These are phyloP conservation scores for Cryptococcus hybrid DNA, from an alignment of 1,284 basidiomycete genomes.

Conservation along the genomic window DNA sequence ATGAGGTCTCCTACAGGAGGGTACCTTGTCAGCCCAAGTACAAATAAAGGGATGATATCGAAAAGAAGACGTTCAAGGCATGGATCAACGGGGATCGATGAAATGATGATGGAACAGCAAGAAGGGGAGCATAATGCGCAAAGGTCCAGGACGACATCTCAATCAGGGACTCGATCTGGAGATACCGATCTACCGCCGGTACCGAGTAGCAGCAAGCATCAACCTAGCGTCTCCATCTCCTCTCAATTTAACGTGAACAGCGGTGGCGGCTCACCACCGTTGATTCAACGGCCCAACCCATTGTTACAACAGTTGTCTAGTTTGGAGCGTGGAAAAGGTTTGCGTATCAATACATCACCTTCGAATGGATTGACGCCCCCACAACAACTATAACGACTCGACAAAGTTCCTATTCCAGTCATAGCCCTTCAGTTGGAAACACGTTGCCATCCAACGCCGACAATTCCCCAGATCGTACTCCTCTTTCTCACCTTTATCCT, in stretches of 20 bases:
- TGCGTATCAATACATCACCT: conserved; percentile 11
- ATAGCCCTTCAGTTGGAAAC: conserved; percentile 1
- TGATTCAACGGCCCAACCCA: background rate
- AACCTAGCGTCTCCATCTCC: conserved; percentile 22
- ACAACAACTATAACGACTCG: no score
- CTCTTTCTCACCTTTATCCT: conserved; percentile 25
- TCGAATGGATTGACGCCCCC: conserved; percentile 18
- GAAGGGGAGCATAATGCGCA: background rate
- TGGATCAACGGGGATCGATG: conserved; percentile 2
- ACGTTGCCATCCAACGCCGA: conserved; percentile 5
- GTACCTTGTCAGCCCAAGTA: conserved; percentile 32
- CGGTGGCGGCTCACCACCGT: conserved; percentile 1
- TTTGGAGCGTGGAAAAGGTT: background rate
- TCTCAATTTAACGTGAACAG: conserved; percentile 3
- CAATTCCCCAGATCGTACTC: conserved; percentile 1
- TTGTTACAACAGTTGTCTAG: background rate
- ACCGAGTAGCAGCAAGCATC: conserved; percentile 11
- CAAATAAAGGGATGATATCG: conserved; percentile 36
- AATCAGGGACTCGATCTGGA: conserved; percentile 37
- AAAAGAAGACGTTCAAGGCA: conserved; percentile 32
- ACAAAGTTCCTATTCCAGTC: no score
- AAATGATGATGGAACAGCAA: background rate
- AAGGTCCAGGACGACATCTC: conserved; percentile 34
- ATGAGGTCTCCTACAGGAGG: background rate
- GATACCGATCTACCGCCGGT: conserved; percentile 9